Evolutionary conservation across 2,329 filamentous ascomycete genomes (phyloP), one percentile per base, ranked within the genome.

Genomic region (Colletotrichum paranaense): DNA sequence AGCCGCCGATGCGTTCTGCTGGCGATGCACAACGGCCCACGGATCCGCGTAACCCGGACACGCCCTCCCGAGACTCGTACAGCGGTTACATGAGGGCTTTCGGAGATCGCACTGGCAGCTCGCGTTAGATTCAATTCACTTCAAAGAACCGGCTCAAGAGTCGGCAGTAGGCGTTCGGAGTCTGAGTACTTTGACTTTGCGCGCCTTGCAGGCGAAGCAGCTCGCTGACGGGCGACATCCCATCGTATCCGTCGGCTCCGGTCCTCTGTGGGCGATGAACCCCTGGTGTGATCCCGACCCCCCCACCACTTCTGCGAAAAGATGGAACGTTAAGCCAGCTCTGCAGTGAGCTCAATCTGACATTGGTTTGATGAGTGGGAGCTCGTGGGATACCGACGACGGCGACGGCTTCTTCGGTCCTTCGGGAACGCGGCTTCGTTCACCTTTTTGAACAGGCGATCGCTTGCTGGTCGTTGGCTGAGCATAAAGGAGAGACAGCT

Each of bases 41-140:
- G 81, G 79, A 72, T 83, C 80, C 11, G 82, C 79, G 67, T 85
- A 85, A 7, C 83, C 83, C 0, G 83, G 83, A 24, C 83, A 85
- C n/a, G 81, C 77, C 38, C 76, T 77, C 52, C 83, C 83, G 71
- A 84, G 83, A 67, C 82, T 83, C 75, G 78, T 77, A 74, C 83
- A 85, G 77, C 83, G 78, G 67, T 82, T 79, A 69, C 83, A 85
- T 3, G 76, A 77, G 3, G 83, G 83, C 26, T 81, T 81, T 12
- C 60, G 79, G 16, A 85, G 81, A 73, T 85, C 83, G 68, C 83
- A 85, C 83, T 85, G 68, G 22, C 26, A 7, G 30, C 7, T 5
- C 11, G 42, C n/a, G 55, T 35, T 19, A 56, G 32, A 42, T 16
- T 28, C 12, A 26, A 5, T 16, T n/a, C 42, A n/a, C 42, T 49